phyloP scores from a whole-genome alignment of 306 rosid species.

The Datisca glomerata region DNA sequence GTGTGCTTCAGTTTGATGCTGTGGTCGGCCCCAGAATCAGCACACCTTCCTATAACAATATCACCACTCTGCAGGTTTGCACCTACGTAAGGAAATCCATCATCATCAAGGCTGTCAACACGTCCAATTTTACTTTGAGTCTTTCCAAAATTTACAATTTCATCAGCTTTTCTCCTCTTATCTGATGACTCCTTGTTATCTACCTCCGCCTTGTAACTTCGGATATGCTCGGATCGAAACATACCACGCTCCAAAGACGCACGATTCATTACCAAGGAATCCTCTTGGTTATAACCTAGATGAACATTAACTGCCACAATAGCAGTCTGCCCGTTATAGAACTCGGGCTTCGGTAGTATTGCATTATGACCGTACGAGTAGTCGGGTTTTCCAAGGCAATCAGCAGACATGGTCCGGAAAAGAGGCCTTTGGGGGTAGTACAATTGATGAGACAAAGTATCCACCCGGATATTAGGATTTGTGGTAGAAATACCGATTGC shows the following conservation, averaged over 20 bases:
- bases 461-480: conserved; percentile 73
- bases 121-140: conserved; percentile 77
- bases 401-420: conserved; percentile 63
- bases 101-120: conserved; percentile 90
- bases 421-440: conserved; percentile 90
- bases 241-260: conserved; percentile 97
- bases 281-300: conserved; percentile 92
- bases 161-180: conserved; percentile 70
- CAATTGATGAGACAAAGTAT: conserved; percentile 74
- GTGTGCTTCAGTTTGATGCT: conserved; percentile 89
- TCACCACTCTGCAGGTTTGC: conserved; percentile 89
- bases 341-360: conserved; percentile 55
- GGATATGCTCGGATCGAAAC: conserved; percentile 82
- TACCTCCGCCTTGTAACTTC: conserved; percentile 86
- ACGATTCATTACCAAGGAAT: conserved; percentile 87
- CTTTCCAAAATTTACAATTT: conserved; percentile 70
- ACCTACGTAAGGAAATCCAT: conserved; percentile 80
- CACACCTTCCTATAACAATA: conserved; percentile 72
- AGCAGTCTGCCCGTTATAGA: conserved; percentile 84
- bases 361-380: conserved; percentile 21
- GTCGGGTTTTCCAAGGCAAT: conserved; percentile 66
- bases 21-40: conserved; percentile 84
- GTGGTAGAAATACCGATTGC: conserved; percentile 78
- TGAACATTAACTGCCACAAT: conserved; percentile 97
- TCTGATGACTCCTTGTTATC: conserved; percentile 69